phyloP scores from a whole-genome alignment of 2,329 filamentous ascomycete species.

The Aspergillus sp. region DNA sequence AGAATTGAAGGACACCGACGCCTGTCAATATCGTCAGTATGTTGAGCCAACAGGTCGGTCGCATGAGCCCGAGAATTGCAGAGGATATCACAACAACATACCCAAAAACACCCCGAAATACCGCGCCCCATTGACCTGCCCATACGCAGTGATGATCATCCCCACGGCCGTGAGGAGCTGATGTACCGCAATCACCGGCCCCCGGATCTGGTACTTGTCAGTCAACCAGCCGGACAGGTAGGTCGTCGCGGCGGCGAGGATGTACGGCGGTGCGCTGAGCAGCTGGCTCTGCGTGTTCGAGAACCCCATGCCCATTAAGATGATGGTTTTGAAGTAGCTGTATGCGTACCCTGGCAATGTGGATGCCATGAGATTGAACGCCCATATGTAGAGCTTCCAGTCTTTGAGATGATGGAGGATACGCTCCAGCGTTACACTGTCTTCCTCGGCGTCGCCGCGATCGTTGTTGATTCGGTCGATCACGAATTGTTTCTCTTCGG shows the following conservation, averaged over 20 bases:
- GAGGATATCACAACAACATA: not conserved
- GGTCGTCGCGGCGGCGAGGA: constrained; percentile 35
- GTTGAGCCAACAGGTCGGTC: not conserved
- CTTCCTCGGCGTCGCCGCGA: constrained; percentile 33
- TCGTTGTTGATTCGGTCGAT: constrained; percentile 37
- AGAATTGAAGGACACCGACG: constrained; percentile 28
- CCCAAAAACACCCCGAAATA: constrained; percentile 18
- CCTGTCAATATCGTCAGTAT: not conserved
- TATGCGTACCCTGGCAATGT: constrained; percentile 34
- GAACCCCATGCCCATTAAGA: constrained; percentile 40
- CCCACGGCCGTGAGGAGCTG: constrained; percentile 13
- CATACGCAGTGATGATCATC: constrained; percentile 15
- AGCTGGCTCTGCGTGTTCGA: constrained; percentile 31
- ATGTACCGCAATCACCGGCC: constrained; percentile 13
- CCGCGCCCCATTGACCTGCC: constrained; percentile 1
- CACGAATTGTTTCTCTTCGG: constrained; percentile 28
- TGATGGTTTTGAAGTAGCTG: constrained; percentile 40
- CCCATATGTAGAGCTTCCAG: constrained; percentile 39
- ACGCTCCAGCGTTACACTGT: constrained; percentile 21
- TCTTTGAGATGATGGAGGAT: constrained; percentile 31
- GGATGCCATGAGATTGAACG: constrained; percentile 33
- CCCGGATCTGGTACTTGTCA: constrained; percentile 13
- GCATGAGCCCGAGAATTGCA: not conserved
- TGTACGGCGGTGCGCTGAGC: constrained; percentile 35
- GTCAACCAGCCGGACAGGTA: constrained; percentile 23